Evolutionary conservation across 805 yeast species (phyloP), one percentile per base, ranked within the genome.

Genomic region (Saitoella complicata): DNA sequence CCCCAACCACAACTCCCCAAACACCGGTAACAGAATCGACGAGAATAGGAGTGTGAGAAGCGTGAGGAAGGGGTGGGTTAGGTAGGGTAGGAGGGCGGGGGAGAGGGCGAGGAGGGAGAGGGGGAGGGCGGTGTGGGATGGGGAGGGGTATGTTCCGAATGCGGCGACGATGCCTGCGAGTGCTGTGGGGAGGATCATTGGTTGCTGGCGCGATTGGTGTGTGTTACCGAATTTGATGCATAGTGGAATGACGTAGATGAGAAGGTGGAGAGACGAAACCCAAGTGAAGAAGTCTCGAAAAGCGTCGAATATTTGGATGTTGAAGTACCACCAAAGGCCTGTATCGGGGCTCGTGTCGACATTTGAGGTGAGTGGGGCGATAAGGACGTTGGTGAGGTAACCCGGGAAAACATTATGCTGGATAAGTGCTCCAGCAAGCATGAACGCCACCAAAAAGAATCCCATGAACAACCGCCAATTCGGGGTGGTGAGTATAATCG

Each of bases 301-400:
- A 57, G 77, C 81, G 45, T 80, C 91, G 63, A 91, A 91, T 75
- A 91, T 82, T 61, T 91, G 98, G 38, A 88, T 81, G 67, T 91
- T 91, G 55, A 87, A 77, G 65, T 91, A 91, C 99, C 99, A 91
- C 99, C 99, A 91, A 13, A 91, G 66, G 0, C 98, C 98, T 51
- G 91, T 60, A 61, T 91, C 91, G 31, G 98, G 98, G 21, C 21
- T 21, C 21, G 21, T 21, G 21, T 21, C 21, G 21, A 21, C 21
- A 4, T 21, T 21, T 4, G 21, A 21, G 21, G 21, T 21, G 4
- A 21, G 21, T 21, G 21, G 21, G 21, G 21, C 21, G 21, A 21
- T 21, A 4, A 21, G 21, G 21, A 21, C 21, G 21, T 21, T 21
- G 4, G 21, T 4, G 21, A 21, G 21, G 21, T 21, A 21, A 4